Base-by-base conservation (phyloP, 768 basidiomycete species). In the Psilocybe azurescens region DNA sequence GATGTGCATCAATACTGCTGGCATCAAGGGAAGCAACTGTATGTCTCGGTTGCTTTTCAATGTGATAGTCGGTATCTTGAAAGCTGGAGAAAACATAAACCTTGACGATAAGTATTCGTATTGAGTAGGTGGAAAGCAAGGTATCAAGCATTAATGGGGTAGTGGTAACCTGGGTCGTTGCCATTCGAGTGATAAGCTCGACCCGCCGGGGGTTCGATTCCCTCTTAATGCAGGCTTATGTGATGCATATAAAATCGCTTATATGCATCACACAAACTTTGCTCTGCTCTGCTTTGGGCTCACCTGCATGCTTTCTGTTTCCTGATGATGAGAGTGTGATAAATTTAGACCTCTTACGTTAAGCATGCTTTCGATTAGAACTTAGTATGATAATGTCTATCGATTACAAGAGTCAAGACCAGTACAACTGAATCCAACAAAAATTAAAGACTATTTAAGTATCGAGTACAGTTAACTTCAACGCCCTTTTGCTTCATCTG, bases 141-240 rank as follows among this genome's bases (percentile, higher is more conserved):
- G 16, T n/a, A 38, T 36, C n/a, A 33, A 24, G 61, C 55, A 62
- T 57, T 58, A 62, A 57, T 62, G 55, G 61, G 61, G 61, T 62
- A 62, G 55, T 57, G 55, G 61, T 62, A 62, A 57, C 56, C 56
- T 57, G 61, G 56, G 60, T 61, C 56, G 49, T 59, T 59, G 58
- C 55, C 55, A 62, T 62, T 57, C 38, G 56, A 58, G 51, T 41
- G 46, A 46, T 58, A 65, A 69, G 64, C 64, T 86, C 87, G 89
- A 89, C 87, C 89, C 89, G 89, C 89, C 89, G 89, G 87, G 88
- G 87, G 89, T 90, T 90, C 88, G 87, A 90, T 90, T 89, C 89
- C 88, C 89, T 63, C 87, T 89, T 89, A 88, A 89, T 89, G 88
- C 88, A 89, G 13, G 11, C 36, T 30, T 38, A 9, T 53, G 30